Conservation (phyloP, 768 basidiomycete genomes). For the Xanthoconium purpureum region DNA sequence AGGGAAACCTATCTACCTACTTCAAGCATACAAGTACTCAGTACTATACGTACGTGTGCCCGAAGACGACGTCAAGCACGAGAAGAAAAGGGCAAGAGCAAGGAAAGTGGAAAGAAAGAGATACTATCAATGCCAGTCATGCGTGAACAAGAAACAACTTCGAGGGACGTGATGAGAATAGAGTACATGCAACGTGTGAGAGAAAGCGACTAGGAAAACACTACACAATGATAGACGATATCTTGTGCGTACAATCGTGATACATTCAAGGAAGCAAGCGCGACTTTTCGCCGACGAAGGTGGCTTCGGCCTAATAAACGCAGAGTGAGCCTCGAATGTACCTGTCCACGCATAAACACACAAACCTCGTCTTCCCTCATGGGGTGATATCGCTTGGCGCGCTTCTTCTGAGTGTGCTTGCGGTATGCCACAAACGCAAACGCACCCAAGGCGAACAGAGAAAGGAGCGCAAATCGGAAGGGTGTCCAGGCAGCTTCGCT, state of each 20-base stretch:
- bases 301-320: background rate
- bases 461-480: background rate
- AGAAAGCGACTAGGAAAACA: background rate
- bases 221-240: no score
- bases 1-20: slow-evolving; percentile 3
- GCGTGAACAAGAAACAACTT: background rate
- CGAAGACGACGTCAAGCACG: background rate
- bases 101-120: background rate
- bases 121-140: slow-evolving; percentile 5
- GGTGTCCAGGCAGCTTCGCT: background rate
- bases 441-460: slow-evolving; percentile 11
- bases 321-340: background rate
- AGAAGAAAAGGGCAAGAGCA: background rate
- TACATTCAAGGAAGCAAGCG: slow-evolving; percentile 21
- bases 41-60: slow-evolving; percentile 4
- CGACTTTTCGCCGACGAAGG: slow-evolving; percentile 25
- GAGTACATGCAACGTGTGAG: background rate
- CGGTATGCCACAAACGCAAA: slow-evolving; percentile 16
- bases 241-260: background rate
- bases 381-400: background rate
- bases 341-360: background rate
- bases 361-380: slow-evolving; percentile 13
- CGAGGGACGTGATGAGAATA: background rate
- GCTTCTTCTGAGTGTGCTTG: slow-evolving; percentile 7
- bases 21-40: slow-evolving; percentile 13